Conservation (phyloP, 1,284 basidiomycete genomes). For the Tilletia caries region DNA sequence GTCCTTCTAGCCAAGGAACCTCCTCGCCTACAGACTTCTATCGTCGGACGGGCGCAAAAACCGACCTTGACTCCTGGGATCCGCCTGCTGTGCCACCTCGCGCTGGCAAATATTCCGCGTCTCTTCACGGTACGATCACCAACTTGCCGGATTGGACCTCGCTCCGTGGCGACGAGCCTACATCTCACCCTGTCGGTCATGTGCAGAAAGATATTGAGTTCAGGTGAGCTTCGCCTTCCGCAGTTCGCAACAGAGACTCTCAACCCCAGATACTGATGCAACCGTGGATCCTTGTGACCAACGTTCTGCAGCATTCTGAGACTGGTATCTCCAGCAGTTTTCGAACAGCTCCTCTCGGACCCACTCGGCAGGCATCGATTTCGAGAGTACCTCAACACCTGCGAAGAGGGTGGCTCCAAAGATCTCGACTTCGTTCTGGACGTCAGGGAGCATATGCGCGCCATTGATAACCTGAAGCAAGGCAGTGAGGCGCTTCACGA, state of each 20-base stretch:
- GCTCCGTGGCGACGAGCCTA: conserved; percentile 1
- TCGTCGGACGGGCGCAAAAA: too few species aligned
- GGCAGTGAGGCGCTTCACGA: conserved; percentile 22
- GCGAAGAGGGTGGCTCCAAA: not conserved
- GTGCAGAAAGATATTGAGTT: conserved; percentile 22
- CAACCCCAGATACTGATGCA: too few species aligned
- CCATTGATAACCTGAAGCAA: conserved; percentile 8
- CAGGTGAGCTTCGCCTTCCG: not conserved
- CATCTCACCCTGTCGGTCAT: conserved; percentile 15
- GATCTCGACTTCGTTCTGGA: conserved; percentile 17
- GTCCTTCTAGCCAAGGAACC: too few species aligned
- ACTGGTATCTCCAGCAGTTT: conserved; percentile 28
- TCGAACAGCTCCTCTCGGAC: conserved; percentile 26
- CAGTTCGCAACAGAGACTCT: too few species aligned
- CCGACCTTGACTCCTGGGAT: too few species aligned
- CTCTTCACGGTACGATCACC: not conserved
- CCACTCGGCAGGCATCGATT: conserved; percentile 34
- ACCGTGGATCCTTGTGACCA: not conserved
- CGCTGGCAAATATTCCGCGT: too few species aligned
- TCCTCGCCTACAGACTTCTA: too few species aligned
- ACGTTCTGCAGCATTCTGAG: conserved; percentile 18
- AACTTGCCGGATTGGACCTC: conserved; percentile 19
- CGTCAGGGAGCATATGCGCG: conserved; percentile 18
- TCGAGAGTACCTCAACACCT: conserved; percentile 21
- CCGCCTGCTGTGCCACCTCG: too few species aligned